These are phyloP conservation scores for Coccinonectria pachysandricola DNA, from an alignment of 2,329 filamentous ascomycete species.

Conservation along the genomic window DNA sequence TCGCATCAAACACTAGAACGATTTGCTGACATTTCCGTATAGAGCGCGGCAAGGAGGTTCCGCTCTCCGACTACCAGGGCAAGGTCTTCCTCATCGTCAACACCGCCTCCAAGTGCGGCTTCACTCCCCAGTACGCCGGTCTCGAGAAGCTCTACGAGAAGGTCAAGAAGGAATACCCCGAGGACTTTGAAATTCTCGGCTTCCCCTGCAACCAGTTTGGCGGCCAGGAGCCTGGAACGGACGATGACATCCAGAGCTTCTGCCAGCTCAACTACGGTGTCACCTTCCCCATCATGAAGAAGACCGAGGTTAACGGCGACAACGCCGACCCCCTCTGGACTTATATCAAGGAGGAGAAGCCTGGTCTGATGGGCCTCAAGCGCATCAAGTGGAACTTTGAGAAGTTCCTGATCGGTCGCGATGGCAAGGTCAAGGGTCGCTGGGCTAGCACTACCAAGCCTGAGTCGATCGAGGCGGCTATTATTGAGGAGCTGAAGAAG, in stretches of 20 bases:
- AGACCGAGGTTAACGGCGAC: slow-evolving; percentile 89
- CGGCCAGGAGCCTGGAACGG: slow-evolving; percentile 72
- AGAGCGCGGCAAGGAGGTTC: slow-evolving; percentile 55
- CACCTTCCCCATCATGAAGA: slow-evolving; percentile 80
- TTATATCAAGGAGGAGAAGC: slow-evolving; percentile 63
- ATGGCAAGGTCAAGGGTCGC: slow-evolving; percentile 74
- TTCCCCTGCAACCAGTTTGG: slow-evolving; percentile 99
- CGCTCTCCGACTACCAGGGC: slow-evolving; percentile 64
- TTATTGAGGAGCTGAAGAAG: slow-evolving; percentile 57
- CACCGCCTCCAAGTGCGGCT: slow-evolving; percentile 97
- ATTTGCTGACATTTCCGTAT: slow-evolving; percentile 8
- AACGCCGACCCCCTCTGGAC: slow-evolving; percentile 68
- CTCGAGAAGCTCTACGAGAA: slow-evolving; percentile 85
- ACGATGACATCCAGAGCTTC: slow-evolving; percentile 73
- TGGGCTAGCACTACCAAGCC: slow-evolving; percentile 89
- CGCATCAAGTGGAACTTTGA: slow-evolving; percentile 99
- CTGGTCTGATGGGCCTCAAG: slow-evolving; percentile 81
- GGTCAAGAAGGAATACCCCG: slow-evolving; percentile 56
- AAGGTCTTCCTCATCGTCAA: slow-evolving; percentile 96
- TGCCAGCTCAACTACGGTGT: slow-evolving; percentile 92
- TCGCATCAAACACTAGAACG: neutral
- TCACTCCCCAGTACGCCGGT: slow-evolving; percentile 88
- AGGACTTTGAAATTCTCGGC: slow-evolving; percentile 78
- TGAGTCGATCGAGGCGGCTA: slow-evolving; percentile 62
- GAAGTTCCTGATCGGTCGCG: slow-evolving; percentile 83